A percentile compares a stretch with the other conserved stretches of the same genome.
Evolutionary conservation across 805 yeast genomes (phyloP).

Genomic region (Candida alai): DNA sequence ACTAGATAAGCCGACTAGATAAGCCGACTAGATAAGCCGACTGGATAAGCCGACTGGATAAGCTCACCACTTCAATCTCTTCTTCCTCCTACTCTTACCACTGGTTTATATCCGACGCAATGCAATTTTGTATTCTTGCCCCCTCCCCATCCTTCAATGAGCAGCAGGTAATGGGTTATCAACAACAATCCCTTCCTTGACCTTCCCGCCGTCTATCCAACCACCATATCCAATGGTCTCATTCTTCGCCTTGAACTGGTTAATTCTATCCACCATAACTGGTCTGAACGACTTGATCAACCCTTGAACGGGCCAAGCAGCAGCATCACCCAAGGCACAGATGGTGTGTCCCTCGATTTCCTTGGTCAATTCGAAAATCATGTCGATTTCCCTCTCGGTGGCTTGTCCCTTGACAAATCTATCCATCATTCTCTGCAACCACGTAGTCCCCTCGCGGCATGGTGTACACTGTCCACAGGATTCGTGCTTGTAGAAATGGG

Average conservation of each 20-base stretch:
- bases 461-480: conserved; percentile 95
- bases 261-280: conserved; percentile 70
- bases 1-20: background rate
- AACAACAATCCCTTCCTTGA: conserved; percentile 59
- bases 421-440: conserved; percentile 81
- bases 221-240: conserved; percentile 64
- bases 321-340: conserved; percentile 90
- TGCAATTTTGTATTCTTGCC: background rate
- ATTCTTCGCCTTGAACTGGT: conserved; percentile 51
- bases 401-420: conserved; percentile 80
- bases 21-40: background rate
- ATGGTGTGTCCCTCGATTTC: conserved; percentile 90
- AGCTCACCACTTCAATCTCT: background rate
- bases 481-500: conserved; percentile 86
- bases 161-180: conserved; percentile 54
- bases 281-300: conserved; percentile 83
- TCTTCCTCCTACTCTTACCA: background rate
- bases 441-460: conserved; percentile 90
- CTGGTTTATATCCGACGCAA: background rate
- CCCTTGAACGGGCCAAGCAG: conserved; percentile 93
- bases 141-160: conserved; percentile 21
- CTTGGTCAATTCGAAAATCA: conserved; percentile 78
- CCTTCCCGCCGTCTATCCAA: conserved; percentile 61
- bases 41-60: background rate
- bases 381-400: conserved; percentile 73